These are phyloP conservation scores for Salmacisia buchloeana DNA, from an alignment of 1,284 basidiomycete genomes.

Conservation along the genomic window DNA sequence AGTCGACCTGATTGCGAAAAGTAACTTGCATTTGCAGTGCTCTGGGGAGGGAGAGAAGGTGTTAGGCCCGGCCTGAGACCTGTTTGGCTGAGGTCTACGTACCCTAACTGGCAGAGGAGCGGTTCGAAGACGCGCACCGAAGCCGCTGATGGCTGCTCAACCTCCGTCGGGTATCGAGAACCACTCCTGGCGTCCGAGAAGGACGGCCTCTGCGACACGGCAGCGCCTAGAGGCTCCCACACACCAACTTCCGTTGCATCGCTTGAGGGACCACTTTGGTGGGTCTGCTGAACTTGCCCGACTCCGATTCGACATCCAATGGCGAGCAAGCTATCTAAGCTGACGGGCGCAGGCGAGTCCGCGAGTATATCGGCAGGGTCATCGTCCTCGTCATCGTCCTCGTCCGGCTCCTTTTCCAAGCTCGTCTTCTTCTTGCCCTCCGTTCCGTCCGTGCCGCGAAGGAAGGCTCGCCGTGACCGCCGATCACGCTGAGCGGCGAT, in stretches of 20 bases:
- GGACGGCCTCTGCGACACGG: neutral
- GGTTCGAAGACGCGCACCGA: constrained; percentile 20
- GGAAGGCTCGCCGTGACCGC: neutral
- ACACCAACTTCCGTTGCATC: neutral
- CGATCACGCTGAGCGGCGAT: neutral
- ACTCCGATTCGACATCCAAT: neutral
- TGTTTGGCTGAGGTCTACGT: too few relatives aligned
- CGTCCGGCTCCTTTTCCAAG: too few relatives aligned
- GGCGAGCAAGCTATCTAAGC: neutral
- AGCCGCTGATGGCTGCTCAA: constrained; percentile 28
- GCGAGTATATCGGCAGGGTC: constrained; percentile 13
- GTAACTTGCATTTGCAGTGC: constrained; percentile 25
- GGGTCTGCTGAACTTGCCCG: neutral
- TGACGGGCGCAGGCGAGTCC: neutral
- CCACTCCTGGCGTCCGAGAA: constrained; percentile 5
- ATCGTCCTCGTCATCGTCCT: neutral
- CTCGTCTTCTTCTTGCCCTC: neutral
- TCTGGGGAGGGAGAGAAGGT: constrained; percentile 19
- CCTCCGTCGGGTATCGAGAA: constrained; percentile 11
- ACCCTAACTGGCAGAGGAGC: constrained; percentile 7
- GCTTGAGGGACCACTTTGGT: neutral
- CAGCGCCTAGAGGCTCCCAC: neutral
- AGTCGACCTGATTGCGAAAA: constrained; percentile 25
- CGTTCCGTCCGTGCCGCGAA: neutral
- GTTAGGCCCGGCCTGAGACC: too few relatives aligned